Base-by-base conservation (phyloP, 2,329 filamentous ascomycete genomes). In the Sporothrix euskadiensis region DNA sequence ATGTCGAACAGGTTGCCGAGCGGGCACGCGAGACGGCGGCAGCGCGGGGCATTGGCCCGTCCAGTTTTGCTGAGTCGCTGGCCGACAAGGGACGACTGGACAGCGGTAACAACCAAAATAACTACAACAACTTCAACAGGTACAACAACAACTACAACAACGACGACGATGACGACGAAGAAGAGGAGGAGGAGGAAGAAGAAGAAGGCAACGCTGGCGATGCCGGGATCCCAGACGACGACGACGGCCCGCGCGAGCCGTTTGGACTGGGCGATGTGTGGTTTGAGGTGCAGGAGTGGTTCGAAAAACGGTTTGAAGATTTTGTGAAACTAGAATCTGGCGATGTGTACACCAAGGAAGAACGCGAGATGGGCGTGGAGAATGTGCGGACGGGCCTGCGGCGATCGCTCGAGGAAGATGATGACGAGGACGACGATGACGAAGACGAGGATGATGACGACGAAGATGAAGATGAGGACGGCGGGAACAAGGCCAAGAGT, bases 261-360 rank as follows among this genome's bases (percentile, higher is more conserved):
- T 78, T 80, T 72, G 79, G 76, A 5, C 78, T 83, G 16, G 80
- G 81, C 72, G 79, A 81, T 39, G 78, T 82, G 61, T 85, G 83
- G 84, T 77, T 75, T 6, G 79, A 80, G 63, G 79, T 80, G 26
- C 78, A 79, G 65, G 76, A 78, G 5, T 80, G 79, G 65, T 82
- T 80, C 69, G 72, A 77, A 49, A 74, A 78, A 44, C 79, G 81
- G 4, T 76, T 84, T 56, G 73, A 73, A 8, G 75, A 79, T 8
- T 86, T 85, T 75, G 81, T 83, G 19, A 74, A 77, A 47, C 80
- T 83, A 47, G 84, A 89, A 76, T 88, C 85, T 77, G 83, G 84
- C n/a, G 90, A 92, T 73, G 85, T 90, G 73, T 96, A 90, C 80
- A 95, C 92, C 1, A 84, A 88, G 3, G 90, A 91, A 77, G 93